Conservation (phyloP, 148 eudicot genomes). For the Fagopyrum esculentum region DNA sequence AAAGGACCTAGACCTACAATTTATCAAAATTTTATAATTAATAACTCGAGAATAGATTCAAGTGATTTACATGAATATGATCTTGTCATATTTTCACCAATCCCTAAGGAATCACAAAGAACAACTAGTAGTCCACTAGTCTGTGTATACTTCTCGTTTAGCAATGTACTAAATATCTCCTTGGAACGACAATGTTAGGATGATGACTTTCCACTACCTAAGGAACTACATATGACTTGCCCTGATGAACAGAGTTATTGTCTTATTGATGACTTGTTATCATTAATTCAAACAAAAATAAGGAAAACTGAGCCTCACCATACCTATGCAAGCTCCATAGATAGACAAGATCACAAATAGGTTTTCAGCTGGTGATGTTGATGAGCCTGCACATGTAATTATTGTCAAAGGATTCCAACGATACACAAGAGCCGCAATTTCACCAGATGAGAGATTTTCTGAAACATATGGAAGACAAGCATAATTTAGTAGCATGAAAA, state of each 20-base stretch:
- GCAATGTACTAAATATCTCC: neutral
- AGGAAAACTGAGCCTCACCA: conserved; percentile 20
- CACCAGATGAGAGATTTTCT: conserved; percentile 63
- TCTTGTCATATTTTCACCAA: conserved; percentile 1
- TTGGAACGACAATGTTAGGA: neutral
- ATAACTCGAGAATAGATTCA: neutral
- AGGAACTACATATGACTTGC: neutral
- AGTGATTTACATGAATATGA: neutral
- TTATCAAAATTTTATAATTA: neutral
- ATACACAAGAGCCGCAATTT: conserved; percentile 84
- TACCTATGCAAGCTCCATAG: conserved; percentile 87
- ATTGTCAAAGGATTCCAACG: conserved; percentile 96
- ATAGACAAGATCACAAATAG: conserved; percentile 61
- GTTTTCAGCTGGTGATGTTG: conserved; percentile 82
- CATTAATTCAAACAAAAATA: neutral
- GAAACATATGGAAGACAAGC: conserved; percentile 17
- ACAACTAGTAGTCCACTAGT: neutral
- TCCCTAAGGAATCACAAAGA: neutral
- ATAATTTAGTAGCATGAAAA: neutral
- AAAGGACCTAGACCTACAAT: conserved; percentile 63
- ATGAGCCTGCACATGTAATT: conserved; percentile 70
- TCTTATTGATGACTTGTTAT: neutral
- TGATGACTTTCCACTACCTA: neutral
- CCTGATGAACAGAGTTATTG: too few species aligned
- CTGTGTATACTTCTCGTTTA: neutral